These are phyloP conservation scores for Auxenochlorella protothecoides DNA, from an alignment of 139 green algal species.

Conservation along the genomic window DNA sequence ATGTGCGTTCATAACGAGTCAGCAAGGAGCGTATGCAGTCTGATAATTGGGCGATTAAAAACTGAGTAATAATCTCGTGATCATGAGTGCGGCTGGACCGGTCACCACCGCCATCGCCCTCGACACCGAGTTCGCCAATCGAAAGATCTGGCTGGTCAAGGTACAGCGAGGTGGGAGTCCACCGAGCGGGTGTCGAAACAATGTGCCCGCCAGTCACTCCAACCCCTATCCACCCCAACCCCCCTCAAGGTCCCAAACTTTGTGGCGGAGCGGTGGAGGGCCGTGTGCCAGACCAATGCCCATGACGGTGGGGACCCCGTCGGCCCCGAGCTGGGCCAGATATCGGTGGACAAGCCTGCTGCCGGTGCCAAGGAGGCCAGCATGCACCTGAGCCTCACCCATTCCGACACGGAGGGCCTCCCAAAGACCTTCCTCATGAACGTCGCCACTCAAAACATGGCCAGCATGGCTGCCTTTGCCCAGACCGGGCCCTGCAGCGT, in stretches of 20 bases:
- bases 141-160: conserved; percentile 36
- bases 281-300: conserved; percentile 13
- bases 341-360: not conserved
- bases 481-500: not conserved
- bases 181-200: too few species aligned
- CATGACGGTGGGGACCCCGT: conserved; percentile 10
- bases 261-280: conserved; percentile 34
- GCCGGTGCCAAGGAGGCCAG: not conserved
- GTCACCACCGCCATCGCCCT: not conserved
- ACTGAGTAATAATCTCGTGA: too few species aligned
- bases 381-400: not conserved
- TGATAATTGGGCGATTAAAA: too few species aligned
- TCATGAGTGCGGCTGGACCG: too few species aligned
- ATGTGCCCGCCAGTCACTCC: too few species aligned
- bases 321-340: conserved; percentile 16
- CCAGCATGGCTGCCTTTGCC: conserved; percentile 25
- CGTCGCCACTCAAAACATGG: conserved; percentile 4
- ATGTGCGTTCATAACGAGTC: too few species aligned
- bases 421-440: conserved; percentile 15
- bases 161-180: not conserved
- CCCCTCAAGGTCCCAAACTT: conserved; percentile 32
- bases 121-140: conserved; percentile 1
- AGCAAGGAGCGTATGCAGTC: too few species aligned
- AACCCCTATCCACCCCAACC: too few species aligned
- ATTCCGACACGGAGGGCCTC: not conserved